Percentiles rank a stretch among this genome's conserved stretches.
Conservation (phyloP, 495 filamentous ascomycete species). For the Jackrogersella minutella region DNA sequence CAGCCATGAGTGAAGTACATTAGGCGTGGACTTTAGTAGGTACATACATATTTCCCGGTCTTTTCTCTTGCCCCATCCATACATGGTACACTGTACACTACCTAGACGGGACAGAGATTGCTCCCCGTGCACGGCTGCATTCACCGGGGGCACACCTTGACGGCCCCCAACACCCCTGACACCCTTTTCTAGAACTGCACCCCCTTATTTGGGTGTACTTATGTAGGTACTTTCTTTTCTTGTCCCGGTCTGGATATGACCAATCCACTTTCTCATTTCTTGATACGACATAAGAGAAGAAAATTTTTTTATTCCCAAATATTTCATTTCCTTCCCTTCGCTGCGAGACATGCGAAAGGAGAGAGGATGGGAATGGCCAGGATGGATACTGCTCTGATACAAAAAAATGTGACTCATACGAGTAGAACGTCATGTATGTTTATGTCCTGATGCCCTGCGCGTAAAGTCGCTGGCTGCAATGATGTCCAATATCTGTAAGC, state of each 20-base stretch:
- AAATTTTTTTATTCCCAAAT: slow-evolving; percentile 45
- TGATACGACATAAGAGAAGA: slow-evolving; percentile 47
- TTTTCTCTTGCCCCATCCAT: slow-evolving; percentile 9
- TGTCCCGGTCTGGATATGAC: slow-evolving; percentile 29
- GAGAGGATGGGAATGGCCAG: slow-evolving; percentile 15
- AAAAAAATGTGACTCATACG: slow-evolving; percentile 48
- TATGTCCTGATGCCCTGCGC: slow-evolving; percentile 53
- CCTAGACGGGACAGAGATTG: slow-evolving; percentile 27
- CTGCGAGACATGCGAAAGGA: slow-evolving; percentile 26
- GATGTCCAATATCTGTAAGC: slow-evolving; percentile 57
- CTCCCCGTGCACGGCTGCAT: slow-evolving; percentile 34
- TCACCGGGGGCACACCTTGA: slow-evolving; percentile 49
- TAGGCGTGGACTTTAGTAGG: slow-evolving; percentile 4
- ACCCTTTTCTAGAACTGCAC: slow-evolving; percentile 47
- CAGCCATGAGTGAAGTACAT: slow-evolving; percentile 32
- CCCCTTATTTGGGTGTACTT: slow-evolving; percentile 39
- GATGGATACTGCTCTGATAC: slow-evolving; percentile 32
- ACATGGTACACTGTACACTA: background rate
- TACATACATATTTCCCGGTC: slow-evolving; percentile 10
- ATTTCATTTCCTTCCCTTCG: slow-evolving; percentile 43
- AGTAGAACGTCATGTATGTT: slow-evolving; percentile 41
- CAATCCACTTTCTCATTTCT: slow-evolving; percentile 46
- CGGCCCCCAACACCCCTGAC: slow-evolving; percentile 33
- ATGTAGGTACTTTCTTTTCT: slow-evolving; percentile 35
- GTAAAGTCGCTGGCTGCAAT: slow-evolving; percentile 50